These are phyloP conservation scores for Neopestalotiopsis sp. DNA, from an alignment of 2,329 filamentous ascomycete genomes.

Conservation along the genomic window DNA sequence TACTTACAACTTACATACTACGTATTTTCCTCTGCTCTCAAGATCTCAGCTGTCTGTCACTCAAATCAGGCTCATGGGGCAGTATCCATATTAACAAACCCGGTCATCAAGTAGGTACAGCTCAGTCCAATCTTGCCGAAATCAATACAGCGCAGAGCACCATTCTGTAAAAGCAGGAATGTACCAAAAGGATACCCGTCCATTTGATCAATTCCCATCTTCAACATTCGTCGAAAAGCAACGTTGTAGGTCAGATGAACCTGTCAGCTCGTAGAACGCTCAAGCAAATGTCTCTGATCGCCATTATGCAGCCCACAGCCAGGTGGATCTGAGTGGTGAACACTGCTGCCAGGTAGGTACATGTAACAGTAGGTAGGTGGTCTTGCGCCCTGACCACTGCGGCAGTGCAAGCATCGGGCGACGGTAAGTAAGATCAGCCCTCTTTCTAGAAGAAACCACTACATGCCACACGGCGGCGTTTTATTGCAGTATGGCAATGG, in stretches of 20 bases:
- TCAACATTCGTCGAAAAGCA: background rate
- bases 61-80: no score
- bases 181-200: background rate
- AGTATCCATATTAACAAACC: background rate
- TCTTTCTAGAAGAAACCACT: slow-evolving; percentile 5
- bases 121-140: background rate
- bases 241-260: background rate
- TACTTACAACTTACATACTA: no score
- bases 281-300: background rate
- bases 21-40: no score
- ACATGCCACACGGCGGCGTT: background rate
- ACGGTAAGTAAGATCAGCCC: background rate
- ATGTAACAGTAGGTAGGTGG: no score
- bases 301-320: background rate
- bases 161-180: background rate
- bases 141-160: background rate
- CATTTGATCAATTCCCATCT: background rate
- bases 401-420: background rate
- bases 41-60: no score
- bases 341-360: background rate
- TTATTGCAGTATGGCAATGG: background rate
- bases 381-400: background rate
- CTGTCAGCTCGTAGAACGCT: background rate
- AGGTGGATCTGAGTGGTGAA: background rate
- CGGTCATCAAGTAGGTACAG: background rate